phyloP scores from a whole-genome alignment of 139 green algal genomes.

The Tetradesmus obliquus region DNA sequence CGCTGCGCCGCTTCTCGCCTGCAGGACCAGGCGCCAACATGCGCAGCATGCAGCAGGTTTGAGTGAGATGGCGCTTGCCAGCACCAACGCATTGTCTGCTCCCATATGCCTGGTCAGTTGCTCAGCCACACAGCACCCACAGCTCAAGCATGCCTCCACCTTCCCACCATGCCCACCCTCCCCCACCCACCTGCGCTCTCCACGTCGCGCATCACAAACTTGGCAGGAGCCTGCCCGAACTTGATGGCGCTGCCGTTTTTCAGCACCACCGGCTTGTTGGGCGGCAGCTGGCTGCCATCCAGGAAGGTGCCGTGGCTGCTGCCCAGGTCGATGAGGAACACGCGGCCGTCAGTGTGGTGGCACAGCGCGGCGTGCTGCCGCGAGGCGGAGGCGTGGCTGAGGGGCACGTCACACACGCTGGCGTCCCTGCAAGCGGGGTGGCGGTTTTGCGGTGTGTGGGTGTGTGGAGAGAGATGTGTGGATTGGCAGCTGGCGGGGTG shows the following conservation, averaged over 20 bases:
- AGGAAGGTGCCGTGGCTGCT: constrained; percentile 63
- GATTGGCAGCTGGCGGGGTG: no score
- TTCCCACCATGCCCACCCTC: background rate
- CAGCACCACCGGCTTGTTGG: constrained; percentile 69
- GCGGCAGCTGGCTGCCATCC: constrained; percentile 44
- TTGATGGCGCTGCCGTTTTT: constrained; percentile 52
- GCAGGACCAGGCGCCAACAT: background rate
- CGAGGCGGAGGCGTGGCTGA: constrained; percentile 55
- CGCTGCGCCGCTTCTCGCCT: constrained; percentile 52
- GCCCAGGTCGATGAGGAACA: constrained; percentile 81
- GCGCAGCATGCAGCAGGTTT: background rate
- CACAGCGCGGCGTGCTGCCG: constrained; percentile 71
- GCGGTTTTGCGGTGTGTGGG: no score
- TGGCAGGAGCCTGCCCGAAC: background rate
- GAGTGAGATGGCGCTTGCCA: background rate
- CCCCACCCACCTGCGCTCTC: constrained; percentile 5
- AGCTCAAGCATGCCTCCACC: no score
- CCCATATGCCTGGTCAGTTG: background rate
- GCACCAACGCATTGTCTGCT: no score
- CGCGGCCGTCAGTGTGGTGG: constrained; percentile 63
- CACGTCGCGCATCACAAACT: constrained; percentile 15
- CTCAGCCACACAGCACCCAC: background rate
- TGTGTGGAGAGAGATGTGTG: no score
- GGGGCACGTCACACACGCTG: constrained; percentile 56
- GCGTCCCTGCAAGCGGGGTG: constrained; percentile 44